Conservation (phyloP, 164 flowering plant genomes). For the Chloranthus sessilifolius region DNA sequence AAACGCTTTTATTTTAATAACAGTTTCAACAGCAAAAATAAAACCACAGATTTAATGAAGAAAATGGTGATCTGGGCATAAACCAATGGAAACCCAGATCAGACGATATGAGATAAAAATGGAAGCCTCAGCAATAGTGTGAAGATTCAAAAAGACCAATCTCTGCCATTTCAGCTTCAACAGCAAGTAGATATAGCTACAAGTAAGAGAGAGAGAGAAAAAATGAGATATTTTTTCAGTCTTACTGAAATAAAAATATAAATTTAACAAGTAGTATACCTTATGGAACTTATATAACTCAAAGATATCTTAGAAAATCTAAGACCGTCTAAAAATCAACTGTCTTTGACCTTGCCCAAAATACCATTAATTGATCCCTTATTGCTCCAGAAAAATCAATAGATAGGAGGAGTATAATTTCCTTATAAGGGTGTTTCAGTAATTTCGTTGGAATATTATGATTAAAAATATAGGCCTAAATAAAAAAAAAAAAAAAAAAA, state of each 20-base stretch:
- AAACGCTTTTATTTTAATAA: constrained; percentile 7
- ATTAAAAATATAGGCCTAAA: too few relatives aligned
- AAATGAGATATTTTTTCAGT: too few relatives aligned
- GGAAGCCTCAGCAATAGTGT: not conserved
- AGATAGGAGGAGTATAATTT: too few relatives aligned
- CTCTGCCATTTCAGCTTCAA: constrained; percentile 5
- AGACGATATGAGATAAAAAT: not conserved
- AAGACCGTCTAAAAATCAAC: too few relatives aligned
- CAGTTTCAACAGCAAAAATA: constrained; percentile 4
- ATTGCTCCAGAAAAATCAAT: too few relatives aligned
- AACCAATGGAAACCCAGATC: constrained; percentile 15
- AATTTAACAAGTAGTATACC: not conserved
- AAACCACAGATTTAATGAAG: constrained; percentile 3
- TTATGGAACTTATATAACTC: too few relatives aligned
- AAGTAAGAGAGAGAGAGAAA: constrained; percentile 5
- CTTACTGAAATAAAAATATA: not conserved
- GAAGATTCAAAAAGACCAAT: constrained; percentile 10
- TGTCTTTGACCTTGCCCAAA: too few relatives aligned
- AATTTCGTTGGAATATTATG: too few relatives aligned
- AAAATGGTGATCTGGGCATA: constrained; percentile 16
- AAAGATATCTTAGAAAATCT: too few relatives aligned
- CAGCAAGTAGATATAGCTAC: constrained; percentile 10
- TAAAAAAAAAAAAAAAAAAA: too few relatives aligned
- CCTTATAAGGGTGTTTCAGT: too few relatives aligned
- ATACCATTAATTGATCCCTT: too few relatives aligned